Evolutionary conservation across 768 basidiomycete species (phyloP).

Genomic region (Chalciporus piperatus): DNA sequence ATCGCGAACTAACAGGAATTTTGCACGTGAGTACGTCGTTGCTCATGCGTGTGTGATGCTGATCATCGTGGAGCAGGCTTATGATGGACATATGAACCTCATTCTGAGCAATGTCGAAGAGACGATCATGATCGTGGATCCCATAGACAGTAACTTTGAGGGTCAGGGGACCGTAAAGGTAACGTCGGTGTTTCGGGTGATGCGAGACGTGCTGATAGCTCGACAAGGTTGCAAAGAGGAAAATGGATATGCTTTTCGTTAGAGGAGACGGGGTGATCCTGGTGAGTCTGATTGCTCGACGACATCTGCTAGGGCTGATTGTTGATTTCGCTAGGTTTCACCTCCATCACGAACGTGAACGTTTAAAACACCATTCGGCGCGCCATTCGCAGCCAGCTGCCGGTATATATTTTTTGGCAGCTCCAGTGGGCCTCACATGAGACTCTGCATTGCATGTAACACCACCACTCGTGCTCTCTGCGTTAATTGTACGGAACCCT

Average conservation of each 20-base stretch:
- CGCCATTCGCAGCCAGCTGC: slow-evolving; percentile 18
- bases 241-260: slow-evolving; percentile 97
- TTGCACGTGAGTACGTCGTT: slow-evolving; percentile 72
- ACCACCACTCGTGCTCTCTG: slow-evolving; percentile 2
- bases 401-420: slow-evolving; percentile 35
- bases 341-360: slow-evolving; percentile 70
- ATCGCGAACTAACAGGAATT: slow-evolving; percentile 87
- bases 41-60: background rate
- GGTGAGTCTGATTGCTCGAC: slow-evolving; percentile 44
- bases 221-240: slow-evolving; percentile 81
- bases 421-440: background rate
- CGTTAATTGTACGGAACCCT: background rate
- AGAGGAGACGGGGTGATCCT: slow-evolving; percentile 96
- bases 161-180: slow-evolving; percentile 67
- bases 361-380: background rate
- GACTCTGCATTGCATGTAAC: slow-evolving; percentile 10
- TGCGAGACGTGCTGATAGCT: background rate
- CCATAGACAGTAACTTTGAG: slow-evolving; percentile 60
- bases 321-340: slow-evolving; percentile 55
- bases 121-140: slow-evolving; percentile 93
- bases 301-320: slow-evolving; percentile 7
- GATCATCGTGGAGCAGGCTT: slow-evolving; percentile 60
- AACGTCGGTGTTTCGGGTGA: slow-evolving; percentile 14
- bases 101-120: slow-evolving; percentile 98
- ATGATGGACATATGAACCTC: slow-evolving; percentile 99